Conservation (phyloP, 225 moss, liverwort and hornwort species). For the Physcomitrellopsis africana region DNA sequence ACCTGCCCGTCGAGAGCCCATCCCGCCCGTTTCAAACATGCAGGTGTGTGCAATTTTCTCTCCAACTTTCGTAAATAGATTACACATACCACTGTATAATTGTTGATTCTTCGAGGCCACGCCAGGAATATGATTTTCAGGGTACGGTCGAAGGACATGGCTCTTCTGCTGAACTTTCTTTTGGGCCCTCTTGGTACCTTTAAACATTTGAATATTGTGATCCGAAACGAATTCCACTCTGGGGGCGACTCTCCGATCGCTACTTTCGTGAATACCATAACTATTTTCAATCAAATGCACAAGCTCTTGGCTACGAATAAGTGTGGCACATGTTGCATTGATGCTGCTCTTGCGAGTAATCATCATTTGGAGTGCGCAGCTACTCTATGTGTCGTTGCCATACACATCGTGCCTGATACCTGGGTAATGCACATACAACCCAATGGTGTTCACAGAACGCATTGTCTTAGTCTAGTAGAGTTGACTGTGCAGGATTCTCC, state of each 20-base stretch:
- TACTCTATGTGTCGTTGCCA: background rate
- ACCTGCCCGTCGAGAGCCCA: slow-evolving; percentile 74
- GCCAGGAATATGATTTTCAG: background rate
- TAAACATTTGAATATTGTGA: background rate
- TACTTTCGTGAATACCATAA: background rate
- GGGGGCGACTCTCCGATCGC: slow-evolving; percentile 15
- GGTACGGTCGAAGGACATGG: background rate
- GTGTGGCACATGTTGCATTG: background rate
- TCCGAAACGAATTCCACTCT: background rate
- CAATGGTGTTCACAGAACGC: background rate
- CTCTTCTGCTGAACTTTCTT: background rate
- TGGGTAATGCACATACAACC: background rate
- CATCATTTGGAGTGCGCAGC: background rate
- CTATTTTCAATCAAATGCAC: background rate
- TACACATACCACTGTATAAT: background rate
- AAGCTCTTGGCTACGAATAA: too few species aligned
- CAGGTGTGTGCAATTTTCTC: slow-evolving; percentile 64
- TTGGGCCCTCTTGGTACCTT: background rate
- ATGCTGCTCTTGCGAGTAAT: background rate
- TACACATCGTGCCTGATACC: background rate
- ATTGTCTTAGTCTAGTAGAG: slow-evolving; percentile 21
- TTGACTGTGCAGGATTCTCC: slow-evolving; percentile 88
- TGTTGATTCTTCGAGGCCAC: background rate
- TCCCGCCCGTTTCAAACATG: slow-evolving; percentile 59
- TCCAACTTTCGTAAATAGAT: background rate